phyloP scores from a whole-genome alignment of 2,329 filamentous ascomycete species.

The Colletotrichum sp. region DNA sequence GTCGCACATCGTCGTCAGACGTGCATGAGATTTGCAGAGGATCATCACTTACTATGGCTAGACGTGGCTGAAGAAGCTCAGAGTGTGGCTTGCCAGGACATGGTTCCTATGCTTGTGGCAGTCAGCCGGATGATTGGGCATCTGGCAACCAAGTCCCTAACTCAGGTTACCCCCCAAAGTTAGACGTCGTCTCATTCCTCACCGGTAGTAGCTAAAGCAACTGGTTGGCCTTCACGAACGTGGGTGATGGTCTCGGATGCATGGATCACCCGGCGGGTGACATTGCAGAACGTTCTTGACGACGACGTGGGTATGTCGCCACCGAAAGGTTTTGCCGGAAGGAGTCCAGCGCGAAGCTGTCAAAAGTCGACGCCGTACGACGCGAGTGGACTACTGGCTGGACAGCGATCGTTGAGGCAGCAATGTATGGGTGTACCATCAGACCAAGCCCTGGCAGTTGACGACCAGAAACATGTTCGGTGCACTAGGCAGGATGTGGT shows the following conservation, averaged over 20 bases:
- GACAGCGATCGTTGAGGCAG: background rate
- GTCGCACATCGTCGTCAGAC: background rate
- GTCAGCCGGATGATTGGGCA: background rate
- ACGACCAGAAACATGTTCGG: background rate
- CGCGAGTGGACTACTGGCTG: background rate
- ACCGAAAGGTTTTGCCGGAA: background rate
- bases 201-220: background rate
- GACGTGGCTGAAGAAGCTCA: background rate
- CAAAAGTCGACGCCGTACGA: background rate
- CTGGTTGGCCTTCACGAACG: background rate
- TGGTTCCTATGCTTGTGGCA: background rate
- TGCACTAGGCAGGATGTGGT: conserved; percentile 2
- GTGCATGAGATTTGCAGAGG: conserved; percentile 2
- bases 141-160: background rate
- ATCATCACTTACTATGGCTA: background rate
- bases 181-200: background rate
- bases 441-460: background rate
- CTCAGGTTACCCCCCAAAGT: background rate
- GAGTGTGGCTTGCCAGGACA: background rate
- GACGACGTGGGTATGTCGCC: background rate
- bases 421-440: background rate
- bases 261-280: background rate
- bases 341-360: background rate
- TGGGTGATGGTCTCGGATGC: background rate
- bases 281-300: background rate